Conservation (phyloP, 805 yeast genomes). For the Spathaspora boniae region DNA sequence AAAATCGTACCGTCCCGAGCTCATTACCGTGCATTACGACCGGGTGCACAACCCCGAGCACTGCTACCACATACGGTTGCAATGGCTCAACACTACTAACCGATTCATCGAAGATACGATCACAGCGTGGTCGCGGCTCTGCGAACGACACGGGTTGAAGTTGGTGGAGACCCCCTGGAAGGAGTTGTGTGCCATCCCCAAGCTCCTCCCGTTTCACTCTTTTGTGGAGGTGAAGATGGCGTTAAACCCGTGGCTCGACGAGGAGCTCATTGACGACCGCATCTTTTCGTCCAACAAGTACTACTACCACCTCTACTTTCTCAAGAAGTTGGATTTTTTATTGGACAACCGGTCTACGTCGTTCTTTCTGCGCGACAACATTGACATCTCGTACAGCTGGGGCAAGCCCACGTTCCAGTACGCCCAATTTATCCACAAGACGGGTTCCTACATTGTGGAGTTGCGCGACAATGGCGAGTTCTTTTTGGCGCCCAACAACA, state of each 20-base stretch:
- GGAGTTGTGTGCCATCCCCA: conserved; percentile 75
- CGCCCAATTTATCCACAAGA: conserved; percentile 84
- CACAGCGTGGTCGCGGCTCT: conserved; percentile 66
- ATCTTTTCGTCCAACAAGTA: conserved; percentile 52
- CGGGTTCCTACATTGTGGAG: conserved; percentile 90
- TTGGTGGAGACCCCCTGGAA: conserved; percentile 88
- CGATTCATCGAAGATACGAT: conserved; percentile 42
- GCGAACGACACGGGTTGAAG: conserved; percentile 79
- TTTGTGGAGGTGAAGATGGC: conserved; percentile 65
- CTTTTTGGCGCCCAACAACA: conserved; percentile 82
- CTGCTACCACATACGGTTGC: conserved; percentile 85
- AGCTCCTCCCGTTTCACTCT: conserved; percentile 83
- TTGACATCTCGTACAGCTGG: conserved; percentile 85
- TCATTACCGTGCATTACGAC: conserved; percentile 82
- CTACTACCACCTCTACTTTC: conserved; percentile 73
- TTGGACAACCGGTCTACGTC: conserved; percentile 76
- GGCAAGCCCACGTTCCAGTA: conserved; percentile 78
- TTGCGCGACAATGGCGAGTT: conserved; percentile 73
- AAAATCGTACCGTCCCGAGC: conserved; percentile 73
- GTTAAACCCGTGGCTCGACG: conserved; percentile 68
- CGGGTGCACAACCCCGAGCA: conserved; percentile 91
- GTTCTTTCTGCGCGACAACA: conserved; percentile 49
- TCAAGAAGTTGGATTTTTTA: conserved; percentile 69
- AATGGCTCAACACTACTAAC: conserved; percentile 91
- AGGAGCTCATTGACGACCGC: conserved; percentile 42